Evolutionary conservation across 2,329 filamentous ascomycete species (phyloP), one percentile per base, ranked within the genome.

Genomic region (Aureobasidium sp.): DNA sequence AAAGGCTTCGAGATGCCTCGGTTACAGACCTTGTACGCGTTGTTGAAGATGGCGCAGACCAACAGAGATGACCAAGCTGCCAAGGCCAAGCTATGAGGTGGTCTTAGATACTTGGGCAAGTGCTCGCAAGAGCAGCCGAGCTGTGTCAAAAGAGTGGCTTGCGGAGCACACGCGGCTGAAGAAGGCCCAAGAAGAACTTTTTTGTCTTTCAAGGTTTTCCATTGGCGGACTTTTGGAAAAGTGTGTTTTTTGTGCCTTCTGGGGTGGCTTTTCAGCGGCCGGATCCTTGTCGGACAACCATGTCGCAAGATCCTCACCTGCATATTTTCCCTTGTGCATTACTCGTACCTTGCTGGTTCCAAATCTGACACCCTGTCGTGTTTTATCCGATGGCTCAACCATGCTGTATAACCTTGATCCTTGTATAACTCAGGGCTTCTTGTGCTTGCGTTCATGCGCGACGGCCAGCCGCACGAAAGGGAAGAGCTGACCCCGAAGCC

Each of bases 21-120:
- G 70, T 69, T 89, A 75, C 85, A 89, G 76, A 87, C 75, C 26
- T 67, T 89, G 66, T 89, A 89, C 76, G 86, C 86, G 29, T 70
- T 89, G 67, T 70, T 89, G 65, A 80, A 80, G 71, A 87, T 84
- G 70, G 81, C 82, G 67, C 85, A 88, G 76, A 72, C 75, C 65
- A 79, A 79, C 57, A 76, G 83, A 61, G 80, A 83, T 47, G 29
- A 51, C 3, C 53, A 57, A 47, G 41, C 39, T 46, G 27, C 53
- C 53, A 57, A 57, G 53, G 53, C 53, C 26, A 57, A 46, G 53
- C 20, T 57, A 5, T 57, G 27, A 46, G 53, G 15, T 48, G 26
- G 3, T 29, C 20, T 27, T 48, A 32, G 15, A 17, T 29, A 27
- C 13, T 26, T 27, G 6, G 17, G 46, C 34, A 37, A 37, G 15